Evolutionary conservation across 2,329 filamentous ascomycete species (phyloP), one percentile per base, ranked within the genome.

Genomic region (Aspergillus fumigatiaffinis): DNA sequence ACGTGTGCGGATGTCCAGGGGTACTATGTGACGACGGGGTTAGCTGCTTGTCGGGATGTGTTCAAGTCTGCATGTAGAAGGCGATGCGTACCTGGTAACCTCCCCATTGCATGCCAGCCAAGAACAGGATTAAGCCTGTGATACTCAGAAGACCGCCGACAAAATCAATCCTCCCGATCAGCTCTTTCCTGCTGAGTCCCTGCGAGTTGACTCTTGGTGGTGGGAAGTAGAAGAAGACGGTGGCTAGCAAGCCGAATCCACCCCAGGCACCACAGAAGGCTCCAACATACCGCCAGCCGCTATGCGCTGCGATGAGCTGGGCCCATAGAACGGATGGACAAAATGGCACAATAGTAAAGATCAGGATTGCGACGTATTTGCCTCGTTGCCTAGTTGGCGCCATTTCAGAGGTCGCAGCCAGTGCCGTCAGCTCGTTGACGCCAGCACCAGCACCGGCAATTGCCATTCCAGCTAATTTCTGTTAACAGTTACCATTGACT

Each of bases 361-460:
- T 81, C 14, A 89, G 72, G 0, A 79, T 69, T 12, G 82, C 82
- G 25, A 88, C 82, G 65, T 88, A 88, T 66, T 80, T 80, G 29
- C 84, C 87, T 50, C 87, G 82, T 69, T 88, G 84, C 20, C 81
- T 77, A 21, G 84, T 84, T 1, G 87, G 87, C 0, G 85, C 87
- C 58, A 90, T 79, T 68, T 90, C 87, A 2, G 85, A 84, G 1
- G 86, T 87, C 35, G 82, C 87, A 28, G 87, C 86, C 8, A 90
- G 76, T 4, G 87, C 86, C 5, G 85, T 89, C 35, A 90, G 75
- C 69, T 89, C 87, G 62, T 86, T 86, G 59, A 89, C 81, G 14
- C 87, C 87, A 10, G 86, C 86, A 35, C 87, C 87, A 5, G 84
- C 76, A 1, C 87, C 87, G 9, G 86, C 80, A 60, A 89, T 78